Evolutionary conservation across 106 monocot species (phyloP).

Genomic region (Hemerocallis citrina): DNA sequence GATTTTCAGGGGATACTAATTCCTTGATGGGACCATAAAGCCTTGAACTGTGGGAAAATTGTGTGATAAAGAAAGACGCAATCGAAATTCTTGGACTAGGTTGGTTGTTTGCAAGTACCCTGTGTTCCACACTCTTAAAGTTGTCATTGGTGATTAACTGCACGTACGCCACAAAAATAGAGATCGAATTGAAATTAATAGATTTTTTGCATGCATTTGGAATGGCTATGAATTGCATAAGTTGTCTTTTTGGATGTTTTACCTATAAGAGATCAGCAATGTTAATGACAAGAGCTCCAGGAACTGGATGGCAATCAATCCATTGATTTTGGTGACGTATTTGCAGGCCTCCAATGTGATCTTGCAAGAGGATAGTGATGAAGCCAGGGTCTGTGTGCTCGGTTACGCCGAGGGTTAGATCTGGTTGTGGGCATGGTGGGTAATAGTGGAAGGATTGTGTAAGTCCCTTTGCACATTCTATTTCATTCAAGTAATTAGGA

Average conservation of each 20-base stretch:
- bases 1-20: constrained; percentile 1
- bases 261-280: constrained; percentile 71
- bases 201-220: not conserved
- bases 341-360: constrained; percentile 58
- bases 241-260: not conserved
- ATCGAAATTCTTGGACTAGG: constrained; percentile 29
- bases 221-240: no score
- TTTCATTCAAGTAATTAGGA: constrained; percentile 25
- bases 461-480: constrained; percentile 47
- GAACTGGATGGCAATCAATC: constrained; percentile 36
- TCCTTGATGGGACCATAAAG: constrained; percentile 39
- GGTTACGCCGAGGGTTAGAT: constrained; percentile 52
- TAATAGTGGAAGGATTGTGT: constrained; percentile 40
- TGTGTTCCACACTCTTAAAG: constrained; percentile 45
- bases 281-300: constrained; percentile 54
- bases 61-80: constrained; percentile 32
- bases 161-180: not conserved
- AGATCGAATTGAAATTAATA: not conserved
- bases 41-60: constrained; percentile 2
- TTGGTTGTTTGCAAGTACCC: constrained; percentile 30
- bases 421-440: constrained; percentile 64
- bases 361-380: constrained; percentile 65
- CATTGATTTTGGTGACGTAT: constrained; percentile 32
- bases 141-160: constrained; percentile 47
- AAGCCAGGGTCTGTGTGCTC: constrained; percentile 50